These are phyloP conservation scores for Kodamaea derodonti DNA, from an alignment of 1,139 yeast genomes.

Conservation along the genomic window DNA sequence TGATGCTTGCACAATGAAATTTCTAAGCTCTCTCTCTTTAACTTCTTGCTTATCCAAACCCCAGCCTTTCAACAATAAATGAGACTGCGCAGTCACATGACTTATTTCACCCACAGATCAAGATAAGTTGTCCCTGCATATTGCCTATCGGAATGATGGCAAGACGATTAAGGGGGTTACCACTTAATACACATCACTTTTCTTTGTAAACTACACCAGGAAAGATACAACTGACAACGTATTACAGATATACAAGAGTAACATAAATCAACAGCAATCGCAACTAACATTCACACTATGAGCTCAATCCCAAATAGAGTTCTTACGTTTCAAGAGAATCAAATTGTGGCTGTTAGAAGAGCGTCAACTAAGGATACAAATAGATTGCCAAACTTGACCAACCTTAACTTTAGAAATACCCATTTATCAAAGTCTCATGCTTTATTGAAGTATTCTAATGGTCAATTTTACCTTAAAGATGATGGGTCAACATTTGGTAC, in stretches of 20 bases:
- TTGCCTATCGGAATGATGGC: neutral
- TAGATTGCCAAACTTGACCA: conserved; percentile 23
- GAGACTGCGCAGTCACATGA: no score
- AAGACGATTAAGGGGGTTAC: neutral
- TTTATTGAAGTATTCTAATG: conserved; percentile 11
- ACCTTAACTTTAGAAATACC: conserved; percentile 28
- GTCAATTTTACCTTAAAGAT: conserved; percentile 27
- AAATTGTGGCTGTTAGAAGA: conserved; percentile 19
- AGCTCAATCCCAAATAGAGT: conserved; percentile 11
- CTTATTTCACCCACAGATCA: no score
- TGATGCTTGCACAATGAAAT: no score
- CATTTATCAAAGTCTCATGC: conserved; percentile 38
- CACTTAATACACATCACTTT: neutral
- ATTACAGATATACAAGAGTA: no score
- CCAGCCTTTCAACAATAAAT: no score
- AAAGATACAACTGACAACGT: no score
- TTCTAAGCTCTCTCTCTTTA: no score
- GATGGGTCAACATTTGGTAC: conserved; percentile 40
- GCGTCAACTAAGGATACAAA: conserved; percentile 26
- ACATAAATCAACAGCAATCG: no score
- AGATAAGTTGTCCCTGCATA: no score
- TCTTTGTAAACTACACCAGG: no score
- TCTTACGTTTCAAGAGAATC: conserved; percentile 14
- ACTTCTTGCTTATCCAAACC: no score
- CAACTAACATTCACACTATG: no score